Percentiles rank a stretch among this genome's conserved stretches.
Evolutionary conservation across 257 asterid species (phyloP).

Genomic region (Penstemon eatonii): DNA sequence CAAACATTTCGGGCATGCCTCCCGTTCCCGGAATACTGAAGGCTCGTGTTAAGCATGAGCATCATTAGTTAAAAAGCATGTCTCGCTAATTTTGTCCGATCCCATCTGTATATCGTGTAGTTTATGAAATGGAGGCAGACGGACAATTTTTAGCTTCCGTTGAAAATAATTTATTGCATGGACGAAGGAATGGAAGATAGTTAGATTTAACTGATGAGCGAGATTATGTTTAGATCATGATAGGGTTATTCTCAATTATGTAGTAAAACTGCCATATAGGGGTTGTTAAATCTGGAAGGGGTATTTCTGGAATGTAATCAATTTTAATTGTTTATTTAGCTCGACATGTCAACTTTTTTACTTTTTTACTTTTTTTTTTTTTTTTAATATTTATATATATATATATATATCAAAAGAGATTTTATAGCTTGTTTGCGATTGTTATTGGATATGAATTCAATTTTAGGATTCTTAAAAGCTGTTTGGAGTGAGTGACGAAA

Average conservation of each 20-base stretch:
- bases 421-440: too few species aligned
- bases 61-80: slow-evolving; percentile 28
- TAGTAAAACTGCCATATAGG: slow-evolving; percentile 16
- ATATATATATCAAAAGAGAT: too few species aligned
- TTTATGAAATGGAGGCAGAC: slow-evolving; percentile 34
- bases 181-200: slow-evolving; percentile 19
- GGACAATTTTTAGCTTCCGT: slow-evolving; percentile 31
- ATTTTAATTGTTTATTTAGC: slow-evolving; percentile 13
- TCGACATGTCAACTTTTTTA: too few species aligned
- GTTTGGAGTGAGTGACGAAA: too few species aligned
- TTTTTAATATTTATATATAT: too few species aligned
- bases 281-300: slow-evolving; percentile 17
- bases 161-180: slow-evolving; percentile 18
- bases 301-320: slow-evolving; percentile 2
- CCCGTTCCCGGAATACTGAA: slow-evolving; percentile 88
- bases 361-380: too few species aligned
- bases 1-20: slow-evolving; percentile 50
- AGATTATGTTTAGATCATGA: slow-evolving; percentile 20
- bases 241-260: slow-evolving; percentile 1
- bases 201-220: not conserved
- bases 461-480: too few species aligned
- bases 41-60: slow-evolving; percentile 84
- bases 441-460: too few species aligned
- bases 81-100: slow-evolving; percentile 27
- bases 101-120: slow-evolving; percentile 55